phyloP scores from a whole-genome alignment of 768 basidiomycete genomes.

The Leccinum boreale region DNA sequence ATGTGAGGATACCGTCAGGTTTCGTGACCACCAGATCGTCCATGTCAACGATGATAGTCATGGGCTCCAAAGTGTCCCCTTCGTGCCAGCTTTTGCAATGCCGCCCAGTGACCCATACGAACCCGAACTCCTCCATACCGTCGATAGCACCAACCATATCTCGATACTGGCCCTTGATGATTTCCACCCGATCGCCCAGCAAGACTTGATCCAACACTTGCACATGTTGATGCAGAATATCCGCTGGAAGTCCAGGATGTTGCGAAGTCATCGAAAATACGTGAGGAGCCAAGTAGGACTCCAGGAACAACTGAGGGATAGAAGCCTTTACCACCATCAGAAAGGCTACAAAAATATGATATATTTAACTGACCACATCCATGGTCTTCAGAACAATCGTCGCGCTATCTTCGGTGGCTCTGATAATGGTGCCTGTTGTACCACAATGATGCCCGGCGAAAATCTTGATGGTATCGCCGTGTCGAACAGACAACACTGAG shows the following conservation, averaged over 20 bases:
- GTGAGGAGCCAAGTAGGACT: neutral
- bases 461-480: too few relatives aligned
- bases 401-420: too few relatives aligned
- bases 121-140: neutral
- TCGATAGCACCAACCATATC: neutral
- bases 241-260: neutral
- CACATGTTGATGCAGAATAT: neutral
- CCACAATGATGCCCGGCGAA: too few relatives aligned
- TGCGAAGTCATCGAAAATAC: neutral
- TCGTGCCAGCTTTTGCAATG: too few relatives aligned
- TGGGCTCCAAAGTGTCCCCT: neutral
- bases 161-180: neutral
- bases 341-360: neutral
- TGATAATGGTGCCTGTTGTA: too few relatives aligned
- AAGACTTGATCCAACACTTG: neutral
- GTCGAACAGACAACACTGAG: neutral
- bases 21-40: neutral
- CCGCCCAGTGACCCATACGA: too few relatives aligned
- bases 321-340: neutral
- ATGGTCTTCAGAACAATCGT: too few relatives aligned
- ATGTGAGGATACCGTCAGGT: neutral
- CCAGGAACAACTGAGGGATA: neutral
- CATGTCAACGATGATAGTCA: neutral
- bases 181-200: neutral
- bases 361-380: too few relatives aligned